A percentile compares a stretch with the other conserved stretches of the same genome.
phyloP scores from a whole-genome alignment of 331 rosid species.

The Phaseolus coccineus region DNA sequence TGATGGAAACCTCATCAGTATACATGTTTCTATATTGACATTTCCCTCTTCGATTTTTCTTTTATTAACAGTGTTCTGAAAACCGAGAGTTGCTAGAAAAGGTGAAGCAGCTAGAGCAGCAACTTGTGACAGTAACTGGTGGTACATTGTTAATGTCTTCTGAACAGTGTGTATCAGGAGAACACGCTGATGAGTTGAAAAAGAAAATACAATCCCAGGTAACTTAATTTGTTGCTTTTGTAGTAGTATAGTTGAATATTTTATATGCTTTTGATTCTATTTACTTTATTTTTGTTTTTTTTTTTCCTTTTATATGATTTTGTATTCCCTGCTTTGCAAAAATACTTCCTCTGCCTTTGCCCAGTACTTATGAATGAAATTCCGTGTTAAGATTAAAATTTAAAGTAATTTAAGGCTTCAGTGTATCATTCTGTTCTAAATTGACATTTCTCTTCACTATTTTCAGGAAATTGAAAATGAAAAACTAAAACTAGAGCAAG shows the following conservation, averaged over 20 bases:
- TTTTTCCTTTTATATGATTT: not conserved
- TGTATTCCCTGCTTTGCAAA: not conserved
- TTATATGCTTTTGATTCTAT: constrained; percentile 14
- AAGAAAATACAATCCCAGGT: constrained; percentile 94
- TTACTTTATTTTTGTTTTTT: not conserved
- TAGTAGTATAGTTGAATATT: constrained; percentile 33
- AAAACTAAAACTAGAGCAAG: constrained; percentile 84
- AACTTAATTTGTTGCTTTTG: constrained; percentile 29
- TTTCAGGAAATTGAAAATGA: constrained; percentile 93
- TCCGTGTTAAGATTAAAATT: constrained; percentile 16
- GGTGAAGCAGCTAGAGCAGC: constrained; percentile 74
- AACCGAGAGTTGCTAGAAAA: constrained; percentile 78
- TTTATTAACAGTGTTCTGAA: constrained; percentile 76
- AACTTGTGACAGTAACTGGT: constrained; percentile 54
- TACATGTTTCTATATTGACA: constrained; percentile 22
- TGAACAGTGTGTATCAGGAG: constrained; percentile 59
- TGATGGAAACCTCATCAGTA: constrained; percentile 24
- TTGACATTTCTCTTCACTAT: constrained; percentile 23
- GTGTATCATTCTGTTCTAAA: constrained; percentile 25
- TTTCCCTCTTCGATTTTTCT: constrained; percentile 26
- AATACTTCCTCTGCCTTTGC: not conserved
- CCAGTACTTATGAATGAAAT: constrained; percentile 13
- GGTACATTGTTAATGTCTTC: constrained; percentile 53
- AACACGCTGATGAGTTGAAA: constrained; percentile 69
- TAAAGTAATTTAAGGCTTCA: not conserved